Conservation (phyloP, 257 asterid species). For the Leonotis leonurus region DNA sequence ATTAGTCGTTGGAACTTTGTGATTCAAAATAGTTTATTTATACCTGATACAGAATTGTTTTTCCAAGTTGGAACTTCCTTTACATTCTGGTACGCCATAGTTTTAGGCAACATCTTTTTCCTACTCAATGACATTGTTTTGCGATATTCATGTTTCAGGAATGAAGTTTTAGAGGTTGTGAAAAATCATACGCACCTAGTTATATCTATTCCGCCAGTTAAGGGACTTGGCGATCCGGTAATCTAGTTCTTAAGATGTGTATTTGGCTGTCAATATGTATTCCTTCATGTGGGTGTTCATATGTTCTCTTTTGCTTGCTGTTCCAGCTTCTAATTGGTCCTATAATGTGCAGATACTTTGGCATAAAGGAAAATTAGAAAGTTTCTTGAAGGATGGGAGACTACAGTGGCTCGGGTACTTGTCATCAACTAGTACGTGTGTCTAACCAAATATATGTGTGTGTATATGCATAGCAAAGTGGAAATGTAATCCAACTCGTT, state of each 20-base stretch:
- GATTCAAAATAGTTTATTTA: not conserved
- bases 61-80: no score
- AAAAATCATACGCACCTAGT: conserved; percentile 64
- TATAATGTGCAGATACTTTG: conserved; percentile 45
- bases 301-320: not conserved
- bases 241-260: not conserved
- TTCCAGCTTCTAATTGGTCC: conserved; percentile 12
- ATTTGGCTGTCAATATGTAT: not conserved
- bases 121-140: not conserved
- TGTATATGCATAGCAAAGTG: not conserved
- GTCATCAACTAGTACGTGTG: conserved; percentile 70
- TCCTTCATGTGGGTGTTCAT: not conserved
- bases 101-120: not conserved
- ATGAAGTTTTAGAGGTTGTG: conserved; percentile 59
- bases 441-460: not conserved
- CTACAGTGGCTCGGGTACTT: conserved; percentile 73
- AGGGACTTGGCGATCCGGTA: conserved; percentile 77
- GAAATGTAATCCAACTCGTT: not conserved
- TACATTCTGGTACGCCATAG: not conserved
- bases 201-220: conserved; percentile 62
- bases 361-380: conserved; percentile 36
- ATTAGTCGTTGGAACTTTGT: not conserved
- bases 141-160: conserved; percentile 33
- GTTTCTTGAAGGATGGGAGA: conserved; percentile 47
- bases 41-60: not conserved